These are phyloP conservation scores for Penicillium sclerotiorum DNA, from an alignment of 2,329 filamentous ascomycete species.

Conservation along the genomic window DNA sequence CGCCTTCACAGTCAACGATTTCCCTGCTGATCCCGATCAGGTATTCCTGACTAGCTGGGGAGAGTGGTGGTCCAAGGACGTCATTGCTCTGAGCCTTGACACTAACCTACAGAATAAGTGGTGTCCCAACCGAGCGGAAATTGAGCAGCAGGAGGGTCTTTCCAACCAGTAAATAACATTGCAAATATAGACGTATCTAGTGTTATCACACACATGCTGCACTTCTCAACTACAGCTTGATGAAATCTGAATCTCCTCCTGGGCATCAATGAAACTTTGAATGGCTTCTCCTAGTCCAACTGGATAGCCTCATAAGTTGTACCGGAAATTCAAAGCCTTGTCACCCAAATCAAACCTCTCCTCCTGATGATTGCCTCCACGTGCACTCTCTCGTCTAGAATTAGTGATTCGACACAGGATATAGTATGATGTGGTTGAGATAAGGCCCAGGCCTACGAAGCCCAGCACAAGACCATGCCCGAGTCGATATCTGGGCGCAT, in stretches of 20 bases:
- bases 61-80: constrained; percentile 32
- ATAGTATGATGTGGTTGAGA: constrained; percentile 12
- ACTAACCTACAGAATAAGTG: constrained; percentile 25
- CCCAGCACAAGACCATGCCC: constrained; percentile 14
- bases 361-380: constrained; percentile 6
- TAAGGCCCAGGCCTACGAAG: constrained; percentile 8
- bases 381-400: constrained; percentile 1
- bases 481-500: constrained; percentile 15
- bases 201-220: too few species aligned
- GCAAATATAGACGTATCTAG: too few species aligned
- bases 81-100: constrained; percentile 26
- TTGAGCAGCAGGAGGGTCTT: constrained; percentile 23
- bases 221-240: too few species aligned
- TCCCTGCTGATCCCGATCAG: constrained; percentile 27
- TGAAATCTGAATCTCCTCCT: too few species aligned
- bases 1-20: constrained; percentile 18
- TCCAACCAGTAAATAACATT: constrained; percentile 1
- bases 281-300: too few species aligned
- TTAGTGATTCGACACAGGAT: constrained; percentile 12
- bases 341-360: constrained; percentile 13
- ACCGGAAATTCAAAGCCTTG: constrained; percentile 13
- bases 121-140: constrained; percentile 27
- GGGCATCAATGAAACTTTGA: too few species aligned
- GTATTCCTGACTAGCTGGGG: constrained; percentile 33
- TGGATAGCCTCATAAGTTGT: constrained; percentile 4